Evolutionary conservation across 1,139 yeast genomes (phyloP), one percentile per base, ranked within the genome.

Genomic region (Candida anutae): DNA sequence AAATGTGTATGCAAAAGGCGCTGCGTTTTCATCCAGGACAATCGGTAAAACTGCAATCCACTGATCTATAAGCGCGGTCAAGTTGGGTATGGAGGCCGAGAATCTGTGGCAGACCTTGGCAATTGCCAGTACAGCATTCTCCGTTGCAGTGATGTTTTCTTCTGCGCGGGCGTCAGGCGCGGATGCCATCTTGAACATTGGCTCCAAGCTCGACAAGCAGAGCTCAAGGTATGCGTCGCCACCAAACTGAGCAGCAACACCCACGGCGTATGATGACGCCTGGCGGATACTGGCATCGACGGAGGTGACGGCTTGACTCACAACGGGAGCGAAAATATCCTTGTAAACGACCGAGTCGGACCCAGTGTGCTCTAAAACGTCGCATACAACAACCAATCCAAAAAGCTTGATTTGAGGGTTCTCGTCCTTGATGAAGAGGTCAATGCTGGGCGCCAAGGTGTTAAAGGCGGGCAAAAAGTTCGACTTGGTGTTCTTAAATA

Each of bases 11-110:
- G 87, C 78, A 53, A 68, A 84, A n/a, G 87, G 77, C 2, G 97
- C 96, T 6, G 94, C 94, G 42, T 83, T 93, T 24, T 77, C 83
- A 53, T 90, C 96, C 42, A 77, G 80, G 13, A 77, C 58, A 26
- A 88, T 71, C 16, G 98, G 98, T 43, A 90, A 69, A 10, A 87
- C 70, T 37, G 70, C 69, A 31, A 90, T 62, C 97, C 97, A 90
- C 39, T 74, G 81, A 21, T 66, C 69, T 29, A 84, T 61, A 13
- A 82, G 70, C 16, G 69, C 64, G 41, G 80, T 75, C 36, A 77
- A 58, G 46, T 77, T 72, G 23, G 84, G 80, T 23, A 83, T 63
- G 25, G 68, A 55, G 10, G 65, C 45, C 12, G 77, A 77, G 42
- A 59, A 77, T 11, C 70, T 53, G 37, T 70, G 77, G 35, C 80